Percentiles rank a stretch among this genome's conserved stretches.
Evolutionary conservation across 176 grass and related monocot genomes (phyloP).

Genomic region (Hyparrhenia diplandra): DNA sequence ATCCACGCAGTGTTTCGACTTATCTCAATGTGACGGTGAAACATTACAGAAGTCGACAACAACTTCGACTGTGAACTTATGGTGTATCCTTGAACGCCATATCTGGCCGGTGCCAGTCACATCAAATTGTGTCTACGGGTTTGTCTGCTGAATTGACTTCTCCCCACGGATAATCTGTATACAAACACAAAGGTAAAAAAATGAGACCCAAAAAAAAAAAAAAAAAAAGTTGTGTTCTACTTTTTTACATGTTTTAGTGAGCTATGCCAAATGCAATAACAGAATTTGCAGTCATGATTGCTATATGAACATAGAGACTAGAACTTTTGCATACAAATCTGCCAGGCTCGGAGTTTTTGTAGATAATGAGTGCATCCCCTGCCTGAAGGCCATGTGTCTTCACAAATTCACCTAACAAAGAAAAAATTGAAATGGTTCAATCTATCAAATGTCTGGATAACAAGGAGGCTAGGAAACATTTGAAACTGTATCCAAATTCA

Average conservation of each 20-base stretch:
- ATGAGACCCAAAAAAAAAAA: not conserved
- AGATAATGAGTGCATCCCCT: conserved; percentile 62
- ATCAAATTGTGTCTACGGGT: conserved; percentile 14
- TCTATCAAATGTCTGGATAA: not conserved
- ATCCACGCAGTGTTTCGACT: conserved; percentile 6
- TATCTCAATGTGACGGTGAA: not conserved
- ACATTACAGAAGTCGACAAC: not conserved
- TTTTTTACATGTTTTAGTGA: no score
- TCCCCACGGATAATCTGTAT: conserved; percentile 48
- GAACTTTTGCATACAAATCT: conserved; percentile 53
- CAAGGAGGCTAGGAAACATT: not conserved
- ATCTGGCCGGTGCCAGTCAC: not conserved
- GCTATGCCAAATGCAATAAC: no score
- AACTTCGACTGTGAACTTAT: conserved; percentile 13
- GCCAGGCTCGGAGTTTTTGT: conserved; percentile 45
- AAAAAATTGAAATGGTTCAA: not conserved
- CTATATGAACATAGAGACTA: not conserved
- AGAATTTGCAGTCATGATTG: not conserved
- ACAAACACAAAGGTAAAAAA: conserved; percentile 1
- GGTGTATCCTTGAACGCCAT: not conserved
- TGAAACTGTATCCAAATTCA: not conserved
- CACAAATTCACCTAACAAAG: conserved; percentile 66
- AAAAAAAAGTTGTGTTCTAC: no score
- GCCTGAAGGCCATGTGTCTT: conserved; percentile 77
- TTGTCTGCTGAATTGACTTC: conserved; percentile 40